Base-by-base conservation (phyloP, 192 early-diverging fungal genomes). In the Podila minutissima region DNA sequence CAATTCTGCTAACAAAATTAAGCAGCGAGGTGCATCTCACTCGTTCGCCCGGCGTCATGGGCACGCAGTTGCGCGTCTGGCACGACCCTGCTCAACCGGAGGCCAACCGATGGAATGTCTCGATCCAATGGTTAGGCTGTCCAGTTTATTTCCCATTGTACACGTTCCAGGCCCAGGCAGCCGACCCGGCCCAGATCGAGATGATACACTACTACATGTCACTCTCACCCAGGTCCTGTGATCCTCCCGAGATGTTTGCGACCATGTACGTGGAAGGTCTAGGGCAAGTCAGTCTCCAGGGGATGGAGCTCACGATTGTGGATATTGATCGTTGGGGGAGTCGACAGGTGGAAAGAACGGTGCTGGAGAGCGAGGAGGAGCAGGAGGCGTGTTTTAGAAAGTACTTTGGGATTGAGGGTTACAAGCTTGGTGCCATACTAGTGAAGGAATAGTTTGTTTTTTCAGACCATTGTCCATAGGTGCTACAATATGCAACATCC, bases 151-250 rank as follows among this genome's bases (percentile, higher is more conserved):
- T 48, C 51, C 66, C 61, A 10, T 53, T 61, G 10, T 74, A 67
- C 31, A 74, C 72, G 2, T 67, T 74, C 46, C 17, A 32, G 3
- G 72, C 64, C 13, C 8, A 31, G 20, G 58, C 24, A 2, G 73
- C 51, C 4, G 7, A 50, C 11, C 0, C 37, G 4, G 35, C 8
- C 0, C 59, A 67, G 32, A 0, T 55, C 5, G 15, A 41, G 0
- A 37, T 31, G 26, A 68, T 74, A 11, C 50, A 74, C n/a, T 58
- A 63, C 19, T 74, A 63, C 49, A 58, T 63, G 65, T 67, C 60
- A 7, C 37, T 26, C 22, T 58, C 59, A 15, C 48, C 73, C 2
- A 55, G 22, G 19, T 66, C 65, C 13, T 38, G 29, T 3, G 53
- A 32, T 15, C 49, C 60, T 41, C 38, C 35, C 1, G 61, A 68